A percentile compares a stretch with the other conserved stretches of the same genome.
Evolutionary conservation across 495 filamentous ascomycete genomes (phyloP).

Genomic region (Aspergillus panamensis): DNA sequence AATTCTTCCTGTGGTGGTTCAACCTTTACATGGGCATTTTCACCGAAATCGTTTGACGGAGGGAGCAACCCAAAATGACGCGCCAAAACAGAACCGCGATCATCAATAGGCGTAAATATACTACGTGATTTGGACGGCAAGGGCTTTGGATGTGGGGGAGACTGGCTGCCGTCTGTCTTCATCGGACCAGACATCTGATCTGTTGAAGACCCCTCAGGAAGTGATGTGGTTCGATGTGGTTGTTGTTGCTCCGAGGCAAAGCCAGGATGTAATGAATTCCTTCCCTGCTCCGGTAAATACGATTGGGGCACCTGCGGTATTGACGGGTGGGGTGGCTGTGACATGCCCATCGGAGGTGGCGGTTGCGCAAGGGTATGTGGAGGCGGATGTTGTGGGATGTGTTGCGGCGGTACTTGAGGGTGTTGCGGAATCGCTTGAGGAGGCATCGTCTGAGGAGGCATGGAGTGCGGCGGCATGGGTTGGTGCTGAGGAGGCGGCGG

Average conservation of each 20-base stretch:
- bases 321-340: constrained; percentile 49
- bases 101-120: constrained; percentile 96
- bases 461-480: constrained; percentile 32
- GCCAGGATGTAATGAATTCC: constrained; percentile 50
- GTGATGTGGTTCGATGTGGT: constrained; percentile 39
- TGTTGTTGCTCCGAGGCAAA: constrained; percentile 43
- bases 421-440: constrained; percentile 33
- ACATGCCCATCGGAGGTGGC: constrained; percentile 36
- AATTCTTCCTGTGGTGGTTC: constrained; percentile 44
- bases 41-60: constrained; percentile 38
- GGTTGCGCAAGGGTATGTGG: constrained; percentile 32
- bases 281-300: constrained; percentile 65
- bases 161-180: constrained; percentile 47
- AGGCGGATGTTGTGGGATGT: constrained; percentile 44
- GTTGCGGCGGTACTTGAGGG: constrained; percentile 28
- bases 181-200: constrained; percentile 38
- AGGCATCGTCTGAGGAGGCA: constrained; percentile 29
- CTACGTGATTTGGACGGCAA: constrained; percentile 80
- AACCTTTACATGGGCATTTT: constrained; percentile 37
- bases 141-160: constrained; percentile 60
- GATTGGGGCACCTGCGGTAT: constrained; percentile 60
- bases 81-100: constrained; percentile 80
- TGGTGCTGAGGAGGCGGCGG: constrained; percentile 34
- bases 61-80: constrained; percentile 70
- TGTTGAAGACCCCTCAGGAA: constrained; percentile 34